Conservation (phyloP, 352 stramenopile genomes). For the Phytophthora foliorum region DNA sequence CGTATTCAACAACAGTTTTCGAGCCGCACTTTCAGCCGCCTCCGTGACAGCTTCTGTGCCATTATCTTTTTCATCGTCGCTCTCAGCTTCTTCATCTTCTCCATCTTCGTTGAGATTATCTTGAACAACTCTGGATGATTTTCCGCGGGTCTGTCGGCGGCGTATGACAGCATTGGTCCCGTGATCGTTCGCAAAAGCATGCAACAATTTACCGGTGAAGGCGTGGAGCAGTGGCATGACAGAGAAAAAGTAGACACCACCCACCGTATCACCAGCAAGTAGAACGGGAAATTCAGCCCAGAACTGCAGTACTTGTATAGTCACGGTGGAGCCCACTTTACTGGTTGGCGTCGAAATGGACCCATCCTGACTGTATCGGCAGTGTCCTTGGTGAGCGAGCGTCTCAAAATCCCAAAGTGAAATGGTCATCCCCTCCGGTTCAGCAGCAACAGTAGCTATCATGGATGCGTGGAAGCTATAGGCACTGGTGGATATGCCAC, state of each 20-base stretch:
- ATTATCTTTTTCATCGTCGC: neutral
- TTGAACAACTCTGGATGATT: conserved; percentile 10
- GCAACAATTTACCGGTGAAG: conserved; percentile 58
- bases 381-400: conserved; percentile 53
- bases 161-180: neutral
- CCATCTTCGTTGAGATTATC: conserved; percentile 18
- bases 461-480: conserved; percentile 79
- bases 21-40: conserved; percentile 40
- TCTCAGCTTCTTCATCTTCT: conserved; percentile 13
- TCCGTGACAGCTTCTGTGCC: conserved; percentile 44
- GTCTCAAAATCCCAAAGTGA: conserved; percentile 87
- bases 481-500: conserved; percentile 56
- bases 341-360: conserved; percentile 10
- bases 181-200: conserved; percentile 68
- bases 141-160: conserved; percentile 1
- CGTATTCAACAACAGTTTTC: conserved; percentile 47
- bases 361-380: conserved; percentile 31
- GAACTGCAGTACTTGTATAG: conserved; percentile 66
- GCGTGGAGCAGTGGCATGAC: conserved; percentile 52
- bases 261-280: conserved; percentile 55
- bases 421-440: conserved; percentile 43
- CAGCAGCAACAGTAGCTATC: conserved; percentile 62
- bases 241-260: conserved; percentile 68
- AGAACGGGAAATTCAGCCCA: conserved; percentile 80
- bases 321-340: conserved; percentile 9